Conservation (phyloP, 306 rosid genomes). For the Prunus mira region DNA sequence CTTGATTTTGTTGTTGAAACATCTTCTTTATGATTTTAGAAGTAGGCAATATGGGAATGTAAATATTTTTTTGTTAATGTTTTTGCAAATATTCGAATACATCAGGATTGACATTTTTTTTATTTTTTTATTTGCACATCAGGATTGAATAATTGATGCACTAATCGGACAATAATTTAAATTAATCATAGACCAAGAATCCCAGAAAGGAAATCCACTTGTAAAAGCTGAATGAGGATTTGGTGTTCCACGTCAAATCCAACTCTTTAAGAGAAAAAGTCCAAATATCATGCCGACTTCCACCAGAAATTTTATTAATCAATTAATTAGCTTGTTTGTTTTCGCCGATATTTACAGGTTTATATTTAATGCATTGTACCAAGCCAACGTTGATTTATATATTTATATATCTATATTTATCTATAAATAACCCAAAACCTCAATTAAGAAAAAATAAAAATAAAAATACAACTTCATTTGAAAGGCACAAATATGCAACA, state of each 20-base stretch:
- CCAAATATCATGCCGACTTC: neutral
- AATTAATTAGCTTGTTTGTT: neutral
- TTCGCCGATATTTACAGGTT: no score
- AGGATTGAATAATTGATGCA: neutral
- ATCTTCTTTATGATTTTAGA: neutral
- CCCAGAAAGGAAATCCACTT: neutral
- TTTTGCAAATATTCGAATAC: neutral
- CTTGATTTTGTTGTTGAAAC: neutral
- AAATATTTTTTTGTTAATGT: neutral
- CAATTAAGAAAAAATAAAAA: no score
- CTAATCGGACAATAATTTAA: neutral
- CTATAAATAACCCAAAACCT: no score
- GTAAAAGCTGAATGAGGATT: neutral
- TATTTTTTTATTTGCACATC: neutral
- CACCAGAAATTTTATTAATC: neutral
- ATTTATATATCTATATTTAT: no score
- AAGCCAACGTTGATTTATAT: no score
- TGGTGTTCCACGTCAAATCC: conserved; percentile 14
- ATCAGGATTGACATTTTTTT: no score
- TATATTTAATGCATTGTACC: no score
- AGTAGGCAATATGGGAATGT: neutral
- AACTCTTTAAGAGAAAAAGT: neutral
- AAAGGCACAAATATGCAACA: no score
- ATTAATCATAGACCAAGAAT: neutral
- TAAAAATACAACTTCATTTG: no score